Evolutionary conservation across 2,329 filamentous ascomycete genomes (phyloP).

Genomic region (Phyllosticta paracitricarpa): DNA sequence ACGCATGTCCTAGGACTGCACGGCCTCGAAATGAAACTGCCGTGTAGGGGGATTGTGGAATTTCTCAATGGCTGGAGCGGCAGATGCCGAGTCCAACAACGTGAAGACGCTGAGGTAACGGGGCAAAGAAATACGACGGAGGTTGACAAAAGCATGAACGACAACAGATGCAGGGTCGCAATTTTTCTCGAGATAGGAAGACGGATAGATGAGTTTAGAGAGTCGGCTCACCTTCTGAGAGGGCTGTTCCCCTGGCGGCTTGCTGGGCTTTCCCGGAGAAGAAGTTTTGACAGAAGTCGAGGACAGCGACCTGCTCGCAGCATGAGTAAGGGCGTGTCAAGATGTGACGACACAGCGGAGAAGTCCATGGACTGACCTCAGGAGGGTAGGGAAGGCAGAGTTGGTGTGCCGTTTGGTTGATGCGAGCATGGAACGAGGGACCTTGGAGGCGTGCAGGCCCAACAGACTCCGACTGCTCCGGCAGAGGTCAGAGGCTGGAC

Average conservation of each 20-base stretch:
- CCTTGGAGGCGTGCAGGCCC: background rate
- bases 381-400: background rate
- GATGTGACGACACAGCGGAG: background rate
- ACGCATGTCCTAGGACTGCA: background rate
- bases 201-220: background rate
- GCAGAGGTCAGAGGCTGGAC: constrained; percentile 2
- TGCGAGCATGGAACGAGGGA: background rate
- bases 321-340: background rate
- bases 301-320: background rate
- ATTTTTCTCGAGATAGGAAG: background rate
- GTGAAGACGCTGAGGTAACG: background rate
- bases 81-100: background rate
- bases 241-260: background rate
- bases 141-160: background rate
- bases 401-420: background rate
- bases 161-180: background rate
- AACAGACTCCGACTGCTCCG: constrained; percentile 3
- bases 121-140: background rate
- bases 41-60: background rate
- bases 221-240: background rate
- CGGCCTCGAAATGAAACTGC: background rate
- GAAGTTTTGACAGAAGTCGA: background rate
- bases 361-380: background rate
- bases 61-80: background rate
- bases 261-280: background rate